A percentile compares a stretch with the other conserved stretches of the same genome.
Evolutionary conservation across 148 eudicot genomes (phyloP).

Genomic region (Diospyros lotus): DNA sequence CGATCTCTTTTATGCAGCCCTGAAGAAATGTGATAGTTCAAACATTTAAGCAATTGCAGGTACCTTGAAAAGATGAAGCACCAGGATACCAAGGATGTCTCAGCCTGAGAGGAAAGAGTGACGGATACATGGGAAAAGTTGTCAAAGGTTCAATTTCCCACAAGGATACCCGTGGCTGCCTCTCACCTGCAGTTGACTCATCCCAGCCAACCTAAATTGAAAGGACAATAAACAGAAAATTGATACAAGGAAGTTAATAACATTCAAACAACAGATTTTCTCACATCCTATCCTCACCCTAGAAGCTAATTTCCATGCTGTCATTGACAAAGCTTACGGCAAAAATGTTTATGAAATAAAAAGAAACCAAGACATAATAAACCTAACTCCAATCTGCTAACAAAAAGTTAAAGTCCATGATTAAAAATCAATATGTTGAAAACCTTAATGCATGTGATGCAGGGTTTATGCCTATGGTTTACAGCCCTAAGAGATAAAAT

Average conservation of each 20-base stretch:
- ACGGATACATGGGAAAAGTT: conserved; percentile 97
- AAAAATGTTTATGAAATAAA: not conserved
- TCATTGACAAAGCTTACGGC: not conserved
- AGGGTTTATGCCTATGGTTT: too few species aligned
- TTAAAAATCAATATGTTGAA: too few species aligned
- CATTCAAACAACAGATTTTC: not conserved
- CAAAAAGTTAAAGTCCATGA: too few species aligned
- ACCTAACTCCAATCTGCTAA: not conserved
- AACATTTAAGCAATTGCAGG: not conserved
- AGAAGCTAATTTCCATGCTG: not conserved
- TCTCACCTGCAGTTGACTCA: conserved; percentile 96
- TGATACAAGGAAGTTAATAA: not conserved
- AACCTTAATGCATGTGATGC: too few species aligned
- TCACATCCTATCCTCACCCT: not conserved
- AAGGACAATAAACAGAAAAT: conserved; percentile 7
- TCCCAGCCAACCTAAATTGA: conserved; percentile 93
- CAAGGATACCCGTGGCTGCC: conserved; percentile 93
- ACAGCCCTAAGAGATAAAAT: too few species aligned
- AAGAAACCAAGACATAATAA: not conserved
- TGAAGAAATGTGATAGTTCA: not conserved
- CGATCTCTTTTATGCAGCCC: not conserved
- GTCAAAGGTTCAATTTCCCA: conserved; percentile 99
- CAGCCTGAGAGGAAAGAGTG: conserved; percentile 86
- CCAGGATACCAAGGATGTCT: conserved; percentile 98
- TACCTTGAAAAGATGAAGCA: conserved; percentile 75